phyloP scores from a whole-genome alignment of 1,284 basidiomycete species.

The Ceratobasidium sp. region DNA sequence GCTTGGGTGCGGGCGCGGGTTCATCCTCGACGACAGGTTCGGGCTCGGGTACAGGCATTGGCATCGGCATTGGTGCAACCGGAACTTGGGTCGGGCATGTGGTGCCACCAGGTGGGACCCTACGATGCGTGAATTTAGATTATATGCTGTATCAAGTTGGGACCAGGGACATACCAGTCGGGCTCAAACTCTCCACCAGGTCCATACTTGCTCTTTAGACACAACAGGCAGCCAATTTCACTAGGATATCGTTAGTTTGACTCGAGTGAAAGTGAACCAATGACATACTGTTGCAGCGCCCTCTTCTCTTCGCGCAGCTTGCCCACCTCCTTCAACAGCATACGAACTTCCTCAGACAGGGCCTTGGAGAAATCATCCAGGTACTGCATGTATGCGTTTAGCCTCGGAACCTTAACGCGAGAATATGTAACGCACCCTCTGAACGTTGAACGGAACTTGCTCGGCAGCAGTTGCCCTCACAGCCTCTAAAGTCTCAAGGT shows the following conservation, averaged over 20 bases:
- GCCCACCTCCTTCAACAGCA: conserved; percentile 47
- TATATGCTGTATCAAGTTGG: neutral
- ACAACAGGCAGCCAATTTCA: conserved; percentile 46
- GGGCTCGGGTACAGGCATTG: conserved; percentile 40
- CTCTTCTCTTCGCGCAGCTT: conserved; percentile 47
- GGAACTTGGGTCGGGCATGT: conserved; percentile 27
- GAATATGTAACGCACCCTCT: conserved; percentile 42
- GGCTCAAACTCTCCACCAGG: conserved; percentile 47
- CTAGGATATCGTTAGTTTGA: conserved; percentile 31
- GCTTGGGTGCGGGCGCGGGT: conserved; percentile 21
- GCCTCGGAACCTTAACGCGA: neutral
- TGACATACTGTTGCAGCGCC: conserved; percentile 46
- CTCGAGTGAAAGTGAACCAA: neutral
- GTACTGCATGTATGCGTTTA: conserved; percentile 43
- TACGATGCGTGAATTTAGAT: neutral
- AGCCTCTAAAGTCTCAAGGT: conserved; percentile 44
- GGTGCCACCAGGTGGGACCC: conserved; percentile 36
- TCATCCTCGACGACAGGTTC: conserved; percentile 34
- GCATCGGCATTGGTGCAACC: neutral
- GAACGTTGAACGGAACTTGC: conserved; percentile 47
- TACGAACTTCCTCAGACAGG: conserved; percentile 46
- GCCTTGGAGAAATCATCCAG: conserved; percentile 48
- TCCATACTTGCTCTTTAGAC: conserved; percentile 46
- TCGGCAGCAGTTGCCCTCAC: conserved; percentile 46
- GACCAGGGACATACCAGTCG: conserved; percentile 42